Base-by-base conservation (phyloP, 2,329 filamentous ascomycete genomes). In the Pseudocercospora ulei region DNA sequence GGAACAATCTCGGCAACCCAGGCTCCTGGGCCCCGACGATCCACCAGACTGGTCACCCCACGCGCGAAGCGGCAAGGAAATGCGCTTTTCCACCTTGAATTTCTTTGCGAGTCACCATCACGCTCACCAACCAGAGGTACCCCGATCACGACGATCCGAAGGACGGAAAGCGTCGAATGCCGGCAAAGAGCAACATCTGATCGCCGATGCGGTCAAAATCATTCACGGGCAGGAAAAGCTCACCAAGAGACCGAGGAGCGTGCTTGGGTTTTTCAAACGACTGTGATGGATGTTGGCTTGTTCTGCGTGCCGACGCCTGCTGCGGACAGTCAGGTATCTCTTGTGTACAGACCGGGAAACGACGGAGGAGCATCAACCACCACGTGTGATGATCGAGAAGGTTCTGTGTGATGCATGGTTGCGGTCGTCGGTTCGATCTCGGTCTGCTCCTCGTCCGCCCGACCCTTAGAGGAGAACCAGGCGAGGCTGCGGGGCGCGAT, bases 191-290 rank as follows among this genome's bases (percentile, higher is more conserved):
- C 19, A 9, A 9, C 45, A 46, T 37, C 26, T 54, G 17, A 49
- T 54, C 20, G 47, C 45, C 6, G 52, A 54, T 39, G 52, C 52
- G 17, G 52, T 54, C 3, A 48, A 47, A 35, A 46, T 50, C 8
- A 54, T 54, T 28, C 47, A 53, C 18, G 25, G 43, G 16, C 41
- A 50, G 34, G 47, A 54, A 36, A 46, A 38, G 30, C n/a, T 36
- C 5, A 39, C 38, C 16, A 35, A 41, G 39, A 30, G 45, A 13
- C 30, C 20, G 18, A 37, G 37, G 25, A 50, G 50, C 17, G 24
- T 54, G 4, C 11, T 49, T n/a, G 50, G 35, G 3, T 47, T 54
- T 11, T 48, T 53, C 24, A 53, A 48, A 28, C 41, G 43, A 35
- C 20, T 43, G 18, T 49, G 39, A 28, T 9, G 1, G 19, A 29